phyloP scores from a whole-genome alignment of 768 basidiomycete genomes.

The Austroboletus eburneus region DNA sequence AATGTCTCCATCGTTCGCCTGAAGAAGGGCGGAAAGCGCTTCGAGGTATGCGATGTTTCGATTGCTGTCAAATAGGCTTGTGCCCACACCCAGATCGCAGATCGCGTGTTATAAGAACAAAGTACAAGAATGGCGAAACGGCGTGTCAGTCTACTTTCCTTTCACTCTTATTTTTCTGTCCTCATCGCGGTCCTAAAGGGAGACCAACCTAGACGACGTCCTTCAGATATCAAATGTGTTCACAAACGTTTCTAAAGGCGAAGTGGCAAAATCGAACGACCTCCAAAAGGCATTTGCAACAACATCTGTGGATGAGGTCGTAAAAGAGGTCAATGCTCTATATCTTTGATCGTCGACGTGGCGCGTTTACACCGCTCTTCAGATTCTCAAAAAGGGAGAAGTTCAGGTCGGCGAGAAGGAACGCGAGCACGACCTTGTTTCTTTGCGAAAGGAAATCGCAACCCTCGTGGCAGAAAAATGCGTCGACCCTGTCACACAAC shows the following conservation, averaged over 20 bases:
- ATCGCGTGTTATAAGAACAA: conserved; percentile 99
- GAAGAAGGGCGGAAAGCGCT: conserved; percentile 96
- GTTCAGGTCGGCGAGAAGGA: conserved; percentile 97
- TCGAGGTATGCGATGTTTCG: conserved; percentile 58
- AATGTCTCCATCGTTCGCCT: conserved; percentile 95
- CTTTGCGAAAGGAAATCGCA: conserved; percentile 85
- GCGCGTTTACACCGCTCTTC: background rate
- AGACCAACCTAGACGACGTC: conserved; percentile 92
- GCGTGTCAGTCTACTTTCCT: conserved; percentile 56
- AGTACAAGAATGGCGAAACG: conserved; percentile 93
- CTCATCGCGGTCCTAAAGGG: conserved; percentile 41
- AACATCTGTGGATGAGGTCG: conserved; percentile 61
- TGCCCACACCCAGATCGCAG: conserved; percentile 33
- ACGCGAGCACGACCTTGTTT: conserved; percentile 81
- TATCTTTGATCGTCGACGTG: background rate
- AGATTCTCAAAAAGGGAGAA: conserved; percentile 96
- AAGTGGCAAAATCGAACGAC: conserved; percentile 84
- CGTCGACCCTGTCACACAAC: conserved; percentile 86
- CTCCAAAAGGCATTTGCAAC: conserved; percentile 91
- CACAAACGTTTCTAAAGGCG: conserved; percentile 93
- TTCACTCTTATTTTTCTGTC: background rate
- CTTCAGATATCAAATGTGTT: conserved; percentile 97
- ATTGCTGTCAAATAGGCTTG: background rate
- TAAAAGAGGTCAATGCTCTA: conserved; percentile 64
- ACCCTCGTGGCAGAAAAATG: conserved; percentile 94